Evolutionary conservation across 805 yeast species (phyloP), one percentile per base, ranked within the genome.

Genomic region (Hanseniaspora vineae): DNA sequence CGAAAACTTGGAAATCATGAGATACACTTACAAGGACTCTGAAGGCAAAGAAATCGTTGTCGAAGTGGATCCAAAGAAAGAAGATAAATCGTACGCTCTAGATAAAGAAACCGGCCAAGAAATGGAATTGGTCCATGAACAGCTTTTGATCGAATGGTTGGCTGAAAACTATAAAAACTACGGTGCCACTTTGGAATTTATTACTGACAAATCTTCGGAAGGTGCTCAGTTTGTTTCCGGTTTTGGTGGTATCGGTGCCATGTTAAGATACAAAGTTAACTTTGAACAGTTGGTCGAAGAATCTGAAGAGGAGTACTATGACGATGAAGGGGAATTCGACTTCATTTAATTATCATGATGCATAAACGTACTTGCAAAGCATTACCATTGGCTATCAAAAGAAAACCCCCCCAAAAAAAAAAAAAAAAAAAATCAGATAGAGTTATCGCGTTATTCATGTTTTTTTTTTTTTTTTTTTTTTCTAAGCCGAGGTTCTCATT

Each of bases 181-280:
- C 60, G 99, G 99, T 77, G 96, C 98, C 46, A 78, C 83, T 51
- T 76, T 92, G 59, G 99, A 92, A 72, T 92, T 92, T 58, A 96
- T 92, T 56, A 85, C 97, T 45, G 97, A 92, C 71, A 81, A 87
- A 70, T 84, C 96, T 19, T 82, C 95, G 42, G 99, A 92, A 70
- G 99, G 99, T 74, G 95, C 97, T 43, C 99, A 92, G 72, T 92
- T 92, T 68, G 94, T 84, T 51, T 82, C 80, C 58, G 99, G 99
- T 51, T 92, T 92, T 63, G 99, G 99, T 83, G 99, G 98, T 71
- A 78, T 92, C 55, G 99, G 99, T 66, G 97, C 96, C 50, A 66
- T 92, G 58, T 73, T 92, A 66, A 87, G 99, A 72, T 92, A 92
- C 70, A 88, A 88, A 69, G 92, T 92, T 58, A 92, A 92, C 72